Evolutionary conservation across 2,329 filamentous ascomycete species (phyloP), one percentile per base, ranked within the genome.

Genomic region (Conoideocrella luteorostrata): DNA sequence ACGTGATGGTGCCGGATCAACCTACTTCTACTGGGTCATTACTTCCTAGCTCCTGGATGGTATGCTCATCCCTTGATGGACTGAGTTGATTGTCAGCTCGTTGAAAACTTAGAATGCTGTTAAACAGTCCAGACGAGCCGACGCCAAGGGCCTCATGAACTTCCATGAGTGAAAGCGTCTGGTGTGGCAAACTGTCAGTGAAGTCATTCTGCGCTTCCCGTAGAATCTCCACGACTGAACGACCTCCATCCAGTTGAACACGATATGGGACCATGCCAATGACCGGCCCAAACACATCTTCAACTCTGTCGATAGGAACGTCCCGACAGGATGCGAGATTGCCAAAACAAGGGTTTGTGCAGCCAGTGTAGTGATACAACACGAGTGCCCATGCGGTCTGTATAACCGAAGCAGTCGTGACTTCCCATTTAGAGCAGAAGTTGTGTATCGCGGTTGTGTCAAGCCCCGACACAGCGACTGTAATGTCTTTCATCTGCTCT

Each of bases 391-490:
- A 39, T 26, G 37, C 37, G 11, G 39, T 36, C 22, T 45, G 42
- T 5, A 47, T 30, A 12, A 47, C 23, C 20, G 42, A 17, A 13
- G 46, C 46, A 13, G 43, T 23, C 5, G 46, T 47, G 15, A 42
- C 38, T 26, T 47, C 46, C 42, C 42, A 45, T 10, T 39, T 35
- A 7, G 15, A 11, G 22, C 46, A 47, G 34, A 45, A 47, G 2
- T 40, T 22, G 5, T 26, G 30, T 13, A 47, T 28, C 9, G 40
- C 38, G n/a, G 21, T n/a, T 17, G 23, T 17, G 12, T 47, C 38
- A 13, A 47, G 17, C 4, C 29, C 12, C 4, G 26, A 11, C 1
- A 39, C 37, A 3, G 21, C 4, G 22, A 39, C 37, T 10, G 21
- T 26, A 5, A 29, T 11, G 7, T 26, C 22, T 4, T 26, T 26